A percentile compares a stretch with the other conserved stretches of the same genome.
phyloP scores from a whole-genome alignment of 2,329 filamentous ascomycete species.

The Didymella arachidicola region DNA sequence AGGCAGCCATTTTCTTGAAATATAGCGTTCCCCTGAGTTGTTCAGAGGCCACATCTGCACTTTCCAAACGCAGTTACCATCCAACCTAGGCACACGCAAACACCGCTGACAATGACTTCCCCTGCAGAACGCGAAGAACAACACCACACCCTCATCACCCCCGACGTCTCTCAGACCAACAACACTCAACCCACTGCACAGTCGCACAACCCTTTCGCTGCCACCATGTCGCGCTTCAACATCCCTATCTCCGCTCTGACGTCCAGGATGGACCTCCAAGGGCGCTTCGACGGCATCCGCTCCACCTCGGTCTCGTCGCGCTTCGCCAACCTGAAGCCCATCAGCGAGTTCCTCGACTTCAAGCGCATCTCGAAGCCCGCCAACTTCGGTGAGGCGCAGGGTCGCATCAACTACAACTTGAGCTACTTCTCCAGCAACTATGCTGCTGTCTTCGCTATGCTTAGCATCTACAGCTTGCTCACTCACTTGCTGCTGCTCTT shows the following conservation, averaged over 20 bases:
- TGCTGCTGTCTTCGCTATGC: slow-evolving; percentile 89
- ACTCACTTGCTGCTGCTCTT: slow-evolving; percentile 88
- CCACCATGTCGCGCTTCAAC: slow-evolving; percentile 82
- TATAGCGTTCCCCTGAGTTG: slow-evolving; percentile 1
- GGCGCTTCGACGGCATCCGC: slow-evolving; percentile 84
- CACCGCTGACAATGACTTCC: slow-evolving; percentile 40
- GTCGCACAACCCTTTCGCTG: slow-evolving; percentile 14
- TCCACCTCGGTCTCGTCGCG: slow-evolving; percentile 79
- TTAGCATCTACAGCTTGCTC: slow-evolving; percentile 93
- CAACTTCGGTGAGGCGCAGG: slow-evolving; percentile 90
- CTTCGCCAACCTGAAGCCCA: slow-evolving; percentile 89
- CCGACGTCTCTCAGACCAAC: slow-evolving; percentile 27
- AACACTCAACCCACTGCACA: slow-evolving; percentile 7
- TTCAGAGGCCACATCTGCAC: slow-evolving; percentile 43
- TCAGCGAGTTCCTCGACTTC: slow-evolving; percentile 94
- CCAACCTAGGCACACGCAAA: slow-evolving; percentile 14
- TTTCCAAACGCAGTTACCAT: slow-evolving; percentile 5
- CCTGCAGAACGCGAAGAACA: slow-evolving; percentile 40
- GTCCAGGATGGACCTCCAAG: slow-evolving; percentile 84
- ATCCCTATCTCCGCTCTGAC: slow-evolving; percentile 92
- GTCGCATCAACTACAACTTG: slow-evolving; percentile 95
- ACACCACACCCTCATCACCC: slow-evolving; percentile 35
- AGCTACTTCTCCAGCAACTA: slow-evolving; percentile 99
- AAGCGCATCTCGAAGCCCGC: slow-evolving; percentile 94
- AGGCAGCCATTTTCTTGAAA: slow-evolving; percentile 39